A percentile compares a stretch with the other conserved stretches of the same genome.
These are phyloP conservation scores for Kwoniella newhampshirensis DNA, from an alignment of 768 basidiomycete species.

Conservation along the genomic window DNA sequence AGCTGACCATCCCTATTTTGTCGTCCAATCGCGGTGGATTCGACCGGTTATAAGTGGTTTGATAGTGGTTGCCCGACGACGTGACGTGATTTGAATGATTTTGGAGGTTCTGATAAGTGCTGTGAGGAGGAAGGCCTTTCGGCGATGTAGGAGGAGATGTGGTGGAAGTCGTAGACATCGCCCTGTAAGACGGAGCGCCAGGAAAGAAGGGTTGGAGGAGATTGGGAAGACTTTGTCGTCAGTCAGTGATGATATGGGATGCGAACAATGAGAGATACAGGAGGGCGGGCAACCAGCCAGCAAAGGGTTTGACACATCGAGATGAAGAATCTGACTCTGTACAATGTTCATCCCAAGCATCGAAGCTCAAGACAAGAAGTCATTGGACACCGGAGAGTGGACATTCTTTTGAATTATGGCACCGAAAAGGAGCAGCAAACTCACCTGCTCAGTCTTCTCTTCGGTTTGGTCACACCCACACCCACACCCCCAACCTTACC, in stretches of 20 bases:
- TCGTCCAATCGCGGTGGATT: constrained; percentile 26
- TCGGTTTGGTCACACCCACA: constrained; percentile 38
- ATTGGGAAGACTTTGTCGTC: constrained; percentile 38
- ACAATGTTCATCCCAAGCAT: too few species aligned
- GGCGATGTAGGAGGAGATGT: constrained; percentile 39
- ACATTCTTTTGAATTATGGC: constrained; percentile 1
- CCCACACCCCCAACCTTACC: constrained; percentile 40
- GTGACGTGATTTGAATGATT: not conserved
- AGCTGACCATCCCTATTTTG: constrained; percentile 17
- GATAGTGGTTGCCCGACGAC: constrained; percentile 9
- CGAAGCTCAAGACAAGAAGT: too few species aligned
- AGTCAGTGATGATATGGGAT: constrained; percentile 26
- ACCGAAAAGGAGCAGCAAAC: not conserved
- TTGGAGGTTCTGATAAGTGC: constrained; percentile 31
- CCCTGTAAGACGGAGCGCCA: constrained; percentile 20
- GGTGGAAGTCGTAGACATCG: constrained; percentile 19
- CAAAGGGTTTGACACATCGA: too few species aligned
- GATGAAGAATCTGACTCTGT: too few species aligned
- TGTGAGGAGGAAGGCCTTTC: constrained; percentile 18
- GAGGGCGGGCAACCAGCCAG: too few species aligned
- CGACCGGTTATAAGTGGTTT: constrained; percentile 12
- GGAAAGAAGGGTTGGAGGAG: constrained; percentile 39
- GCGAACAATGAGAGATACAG: too few species aligned
- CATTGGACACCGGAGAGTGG: too few species aligned
- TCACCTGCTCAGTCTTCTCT: constrained; percentile 42